phyloP scores from a whole-genome alignment of 352 stramenopile species.

The Pythium sp. region DNA sequence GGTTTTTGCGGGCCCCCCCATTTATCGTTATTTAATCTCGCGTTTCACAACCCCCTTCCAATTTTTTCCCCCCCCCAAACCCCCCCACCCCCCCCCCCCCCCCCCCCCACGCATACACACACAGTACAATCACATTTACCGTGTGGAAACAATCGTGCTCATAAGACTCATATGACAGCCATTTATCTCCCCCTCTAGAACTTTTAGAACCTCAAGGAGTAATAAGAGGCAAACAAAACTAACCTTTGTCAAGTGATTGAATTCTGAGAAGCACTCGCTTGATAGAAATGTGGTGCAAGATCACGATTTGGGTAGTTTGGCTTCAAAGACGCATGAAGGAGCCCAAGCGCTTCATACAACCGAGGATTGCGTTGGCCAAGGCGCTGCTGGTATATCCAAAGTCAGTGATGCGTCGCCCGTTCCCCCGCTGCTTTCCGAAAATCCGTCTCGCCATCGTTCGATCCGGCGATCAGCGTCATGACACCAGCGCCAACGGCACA shows the following conservation, averaged over 20 bases:
- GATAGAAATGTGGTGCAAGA: neutral
- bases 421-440: neutral
- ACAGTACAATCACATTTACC: no score
- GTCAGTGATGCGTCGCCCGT: neutral
- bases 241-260: neutral
- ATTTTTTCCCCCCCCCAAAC: no score
- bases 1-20: no score
- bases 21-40: no score
- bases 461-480: neutral
- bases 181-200: neutral
- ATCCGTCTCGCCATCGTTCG: neutral
- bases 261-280: neutral
- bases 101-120: no score
- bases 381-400: neutral
- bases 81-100: no score
- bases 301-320: neutral
- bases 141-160: no score
- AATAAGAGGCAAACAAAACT: neutral
- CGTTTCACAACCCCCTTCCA: no score
- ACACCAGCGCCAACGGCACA: neutral
- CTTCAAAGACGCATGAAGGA: neutral
- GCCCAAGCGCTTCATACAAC: neutral
- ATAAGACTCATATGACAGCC: neutral
- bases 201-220: no score
- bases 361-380: neutral